Evolutionary conservation across 352 stramenopile genomes (phyloP).

Genomic region (Phytophthora sp.): DNA sequence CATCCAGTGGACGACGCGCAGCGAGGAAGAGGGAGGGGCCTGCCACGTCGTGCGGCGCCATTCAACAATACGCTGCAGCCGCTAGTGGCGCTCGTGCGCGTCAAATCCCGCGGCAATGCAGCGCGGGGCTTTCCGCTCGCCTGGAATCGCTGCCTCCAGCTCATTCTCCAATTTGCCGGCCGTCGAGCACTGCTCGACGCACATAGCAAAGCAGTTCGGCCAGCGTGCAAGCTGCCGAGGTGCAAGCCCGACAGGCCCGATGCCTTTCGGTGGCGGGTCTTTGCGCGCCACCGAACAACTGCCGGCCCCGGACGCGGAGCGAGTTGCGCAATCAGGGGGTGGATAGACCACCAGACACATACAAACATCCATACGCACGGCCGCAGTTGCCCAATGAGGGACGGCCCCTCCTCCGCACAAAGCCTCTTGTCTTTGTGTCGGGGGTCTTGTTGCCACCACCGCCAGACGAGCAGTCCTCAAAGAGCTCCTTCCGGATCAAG

Average conservation of each 20-base stretch:
- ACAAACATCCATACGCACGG: conserved; percentile 4
- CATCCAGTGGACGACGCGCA: background rate
- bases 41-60: conserved; percentile 17
- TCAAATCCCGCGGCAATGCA: conserved; percentile 31
- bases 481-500: conserved; percentile 36
- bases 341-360: conserved; percentile 19
- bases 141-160: background rate
- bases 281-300: conserved; percentile 6
- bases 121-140: background rate
- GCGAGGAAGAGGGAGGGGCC: too few species aligned
- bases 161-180: conserved; percentile 29
- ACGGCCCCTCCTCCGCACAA: conserved; percentile 33
- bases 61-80: conserved; percentile 40
- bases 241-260: too few species aligned
- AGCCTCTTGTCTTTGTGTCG: conserved; percentile 33
- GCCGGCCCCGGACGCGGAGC: background rate
- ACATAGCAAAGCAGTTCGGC: background rate
- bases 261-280: conserved; percentile 14
- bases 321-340: conserved; percentile 22
- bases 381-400: conserved; percentile 15
- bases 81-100: background rate
- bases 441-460: conserved; percentile 23
- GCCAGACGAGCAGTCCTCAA: conserved; percentile 40
- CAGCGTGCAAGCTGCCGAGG: background rate
- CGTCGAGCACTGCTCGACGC: background rate